These are phyloP conservation scores for Strobilomyces dryophilus DNA, from an alignment of 768 basidiomycete genomes.

Conservation along the genomic window DNA sequence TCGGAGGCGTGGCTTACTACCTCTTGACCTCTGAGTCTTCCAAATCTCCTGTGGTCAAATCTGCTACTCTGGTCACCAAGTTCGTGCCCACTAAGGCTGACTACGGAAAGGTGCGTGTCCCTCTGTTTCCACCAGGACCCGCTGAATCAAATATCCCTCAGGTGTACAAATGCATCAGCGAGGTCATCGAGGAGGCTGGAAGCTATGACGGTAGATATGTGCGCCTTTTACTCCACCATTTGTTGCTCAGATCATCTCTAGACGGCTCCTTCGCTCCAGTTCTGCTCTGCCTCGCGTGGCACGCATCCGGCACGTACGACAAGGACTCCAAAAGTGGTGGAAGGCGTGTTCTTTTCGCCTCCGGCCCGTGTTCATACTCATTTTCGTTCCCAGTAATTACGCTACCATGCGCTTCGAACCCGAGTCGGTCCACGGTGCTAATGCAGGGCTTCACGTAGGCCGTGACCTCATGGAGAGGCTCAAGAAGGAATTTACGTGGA, in stretches of 20 bases:
- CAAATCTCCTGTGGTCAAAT: conserved; percentile 52
- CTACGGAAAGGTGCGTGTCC: conserved; percentile 70
- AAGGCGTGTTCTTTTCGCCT: conserved; percentile 45
- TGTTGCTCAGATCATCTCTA: conserved; percentile 27
- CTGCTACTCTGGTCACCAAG: conserved; percentile 55
- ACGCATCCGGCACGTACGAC: conserved; percentile 90
- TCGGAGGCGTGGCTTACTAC: conserved; percentile 64
- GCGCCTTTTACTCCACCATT: neutral
- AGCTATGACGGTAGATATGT: conserved; percentile 72
- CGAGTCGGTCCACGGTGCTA: conserved; percentile 80
- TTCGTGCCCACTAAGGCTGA: conserved; percentile 78
- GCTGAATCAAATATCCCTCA: conserved; percentile 22
- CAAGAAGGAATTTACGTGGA: conserved; percentile 88
- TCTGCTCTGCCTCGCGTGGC: conserved; percentile 89
- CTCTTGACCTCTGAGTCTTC: conserved; percentile 45
- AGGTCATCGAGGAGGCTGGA: conserved; percentile 62
- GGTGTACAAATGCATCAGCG: conserved; percentile 91
- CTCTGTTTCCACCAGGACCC: neutral
- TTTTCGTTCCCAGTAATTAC: conserved; percentile 64
- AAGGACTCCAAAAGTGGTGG: conserved; percentile 73
- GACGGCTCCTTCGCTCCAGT: conserved; percentile 90
- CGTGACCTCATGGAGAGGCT: conserved; percentile 81
- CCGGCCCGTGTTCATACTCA: neutral
- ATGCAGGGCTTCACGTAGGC: conserved; percentile 77
- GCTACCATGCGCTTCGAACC: conserved; percentile 98